These are phyloP conservation scores for Camellia granthamiana DNA, from an alignment of 148 eudicot genomes.

Conservation along the genomic window DNA sequence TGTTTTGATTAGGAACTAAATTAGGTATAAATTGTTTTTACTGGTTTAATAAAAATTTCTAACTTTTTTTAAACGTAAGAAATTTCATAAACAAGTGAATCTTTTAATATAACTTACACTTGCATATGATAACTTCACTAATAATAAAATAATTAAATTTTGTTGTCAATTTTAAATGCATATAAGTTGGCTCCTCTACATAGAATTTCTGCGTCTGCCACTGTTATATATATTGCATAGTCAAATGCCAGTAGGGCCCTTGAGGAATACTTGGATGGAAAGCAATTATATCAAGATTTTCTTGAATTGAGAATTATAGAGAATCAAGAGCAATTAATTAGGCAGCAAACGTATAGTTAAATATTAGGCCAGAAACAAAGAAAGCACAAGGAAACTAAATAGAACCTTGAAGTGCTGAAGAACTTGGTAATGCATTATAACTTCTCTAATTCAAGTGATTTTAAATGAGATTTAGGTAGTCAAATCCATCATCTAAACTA, in stretches of 20 bases:
- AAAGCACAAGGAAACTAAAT: background rate
- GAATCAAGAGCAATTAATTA: background rate
- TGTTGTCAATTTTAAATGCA: no score
- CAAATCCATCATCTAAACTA: background rate
- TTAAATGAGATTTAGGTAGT: background rate
- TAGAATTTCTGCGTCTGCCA: no score
- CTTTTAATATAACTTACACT: no score
- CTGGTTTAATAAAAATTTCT: no score
- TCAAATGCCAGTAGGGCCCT: background rate
- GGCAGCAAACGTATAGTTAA: background rate
- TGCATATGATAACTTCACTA: no score
- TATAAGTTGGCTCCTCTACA: no score
- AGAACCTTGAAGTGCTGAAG: background rate
- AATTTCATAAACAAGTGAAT: no score
- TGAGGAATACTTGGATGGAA: background rate
- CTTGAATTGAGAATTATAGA: background rate
- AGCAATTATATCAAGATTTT: background rate
- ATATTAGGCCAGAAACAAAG: background rate
- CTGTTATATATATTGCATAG: no score
- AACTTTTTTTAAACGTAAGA: no score
- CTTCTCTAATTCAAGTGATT: background rate
- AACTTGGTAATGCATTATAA: background rate
- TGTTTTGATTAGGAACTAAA: no score
- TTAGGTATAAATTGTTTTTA: no score
- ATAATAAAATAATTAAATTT: no score